Evolutionary conservation across 495 filamentous ascomycete species (phyloP).

Genomic region (Podospora anserina): DNA sequence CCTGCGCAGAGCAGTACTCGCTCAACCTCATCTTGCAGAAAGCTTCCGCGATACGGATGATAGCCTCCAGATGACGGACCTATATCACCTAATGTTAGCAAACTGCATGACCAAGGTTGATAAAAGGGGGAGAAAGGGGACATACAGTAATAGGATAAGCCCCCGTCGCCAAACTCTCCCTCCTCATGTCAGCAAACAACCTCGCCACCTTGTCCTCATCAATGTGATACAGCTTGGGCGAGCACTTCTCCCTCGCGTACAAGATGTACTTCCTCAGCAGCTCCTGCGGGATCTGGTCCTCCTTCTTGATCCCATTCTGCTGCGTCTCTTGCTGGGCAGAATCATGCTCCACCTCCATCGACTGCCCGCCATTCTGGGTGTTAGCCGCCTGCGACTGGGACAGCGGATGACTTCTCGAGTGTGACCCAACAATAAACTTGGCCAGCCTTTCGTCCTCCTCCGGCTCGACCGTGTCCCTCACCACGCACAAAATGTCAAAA

Average conservation of each 20-base stretch:
- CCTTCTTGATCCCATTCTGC: slow-evolving; percentile 49
- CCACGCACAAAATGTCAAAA: slow-evolving; percentile 97
- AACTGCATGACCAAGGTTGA: neutral
- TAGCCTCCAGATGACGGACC: slow-evolving; percentile 96
- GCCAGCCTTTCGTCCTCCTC: slow-evolving; percentile 92
- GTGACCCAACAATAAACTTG: slow-evolving; percentile 89
- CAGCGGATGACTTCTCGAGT: slow-evolving; percentile 84
- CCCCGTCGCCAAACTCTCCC: slow-evolving; percentile 87
- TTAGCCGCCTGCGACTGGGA: slow-evolving; percentile 45
- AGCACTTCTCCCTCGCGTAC: slow-evolving; percentile 86
- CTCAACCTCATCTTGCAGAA: slow-evolving; percentile 95
- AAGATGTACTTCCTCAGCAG: slow-evolving; percentile 95
- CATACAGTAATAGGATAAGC: slow-evolving; percentile 97
- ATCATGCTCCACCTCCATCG: slow-evolving; percentile 61
- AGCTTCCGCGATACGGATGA: slow-evolving; percentile 87
- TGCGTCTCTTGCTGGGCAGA: slow-evolving; percentile 35
- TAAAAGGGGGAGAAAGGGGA: slow-evolving; percentile 15
- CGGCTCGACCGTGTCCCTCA: slow-evolving; percentile 96
- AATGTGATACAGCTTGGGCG: slow-evolving; percentile 94
- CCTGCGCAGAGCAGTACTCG: slow-evolving; percentile 82
- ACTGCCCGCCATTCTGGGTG: slow-evolving; percentile 44
- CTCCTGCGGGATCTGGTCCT: slow-evolving; percentile 85
- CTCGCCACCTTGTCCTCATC: slow-evolving; percentile 95
- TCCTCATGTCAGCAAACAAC: slow-evolving; percentile 93
- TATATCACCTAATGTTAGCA: slow-evolving; percentile 38